A percentile compares a stretch with the other conserved stretches of the same genome.
phyloP scores from a whole-genome alignment of 2,329 filamentous ascomycete species.

The Elsinoe australis region DNA sequence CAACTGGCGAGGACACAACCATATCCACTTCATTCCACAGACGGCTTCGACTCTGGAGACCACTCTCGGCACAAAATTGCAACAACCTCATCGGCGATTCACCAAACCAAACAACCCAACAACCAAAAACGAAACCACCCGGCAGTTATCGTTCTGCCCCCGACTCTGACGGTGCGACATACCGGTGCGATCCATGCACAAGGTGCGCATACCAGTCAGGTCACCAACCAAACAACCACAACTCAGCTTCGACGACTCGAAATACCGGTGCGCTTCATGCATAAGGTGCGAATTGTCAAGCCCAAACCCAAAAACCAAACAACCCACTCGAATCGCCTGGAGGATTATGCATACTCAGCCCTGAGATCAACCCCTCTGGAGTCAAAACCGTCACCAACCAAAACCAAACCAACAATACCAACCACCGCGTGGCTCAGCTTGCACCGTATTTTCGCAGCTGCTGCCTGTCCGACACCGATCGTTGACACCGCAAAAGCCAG shows the following conservation, averaged over 20 bases:
- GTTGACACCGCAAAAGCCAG: constrained; percentile 14
- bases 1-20: not conserved
- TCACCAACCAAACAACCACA: constrained; percentile 1
- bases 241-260: not conserved
- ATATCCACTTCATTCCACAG: not conserved
- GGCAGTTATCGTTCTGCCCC: too few species aligned
- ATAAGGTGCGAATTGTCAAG: not conserved
- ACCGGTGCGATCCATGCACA: not conserved
- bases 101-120: not conserved
- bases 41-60: not conserved
- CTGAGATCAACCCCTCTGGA: too few species aligned
- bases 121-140: too few species aligned
- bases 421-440: constrained; percentile 7
- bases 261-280: not conserved
- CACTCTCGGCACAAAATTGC: not conserved
- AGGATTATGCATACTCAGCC: too few species aligned
- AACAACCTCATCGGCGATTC: not conserved
- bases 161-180: not conserved
- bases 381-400: not conserved
- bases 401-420: not conserved
- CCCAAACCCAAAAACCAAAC: not conserved
- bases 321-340: not conserved
- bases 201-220: not conserved
- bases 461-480: constrained; percentile 1
- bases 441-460: constrained; percentile 5